phyloP scores from a whole-genome alignment of 495 filamentous ascomycete genomes.

The Trichoderma parareesei region DNA sequence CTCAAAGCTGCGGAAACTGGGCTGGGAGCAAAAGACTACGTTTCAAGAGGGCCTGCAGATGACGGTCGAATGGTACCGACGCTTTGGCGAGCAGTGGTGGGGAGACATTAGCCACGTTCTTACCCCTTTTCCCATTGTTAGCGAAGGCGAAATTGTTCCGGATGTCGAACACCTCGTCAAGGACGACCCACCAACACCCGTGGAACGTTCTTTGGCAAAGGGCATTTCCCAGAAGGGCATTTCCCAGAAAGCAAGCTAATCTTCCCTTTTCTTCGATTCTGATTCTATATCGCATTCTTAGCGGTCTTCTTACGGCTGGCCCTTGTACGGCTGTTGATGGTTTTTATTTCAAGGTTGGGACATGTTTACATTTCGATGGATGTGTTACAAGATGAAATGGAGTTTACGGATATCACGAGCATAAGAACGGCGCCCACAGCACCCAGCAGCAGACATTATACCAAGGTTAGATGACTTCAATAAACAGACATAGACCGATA shows the following conservation, averaged over 20 bases:
- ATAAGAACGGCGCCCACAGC: slow-evolving; percentile 1
- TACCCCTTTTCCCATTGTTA: slow-evolving; percentile 49
- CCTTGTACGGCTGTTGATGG: background rate
- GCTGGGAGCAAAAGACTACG: slow-evolving; percentile 56
- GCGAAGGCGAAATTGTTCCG: slow-evolving; percentile 40
- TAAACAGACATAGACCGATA: background rate
- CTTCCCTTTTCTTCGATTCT: background rate
- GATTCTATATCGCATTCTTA: background rate
- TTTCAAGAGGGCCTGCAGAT: slow-evolving; percentile 53
- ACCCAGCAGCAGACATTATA: slow-evolving; percentile 4
- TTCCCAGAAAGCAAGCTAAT: background rate
- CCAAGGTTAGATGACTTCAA: slow-evolving; percentile 3
- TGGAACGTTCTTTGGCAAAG: background rate
- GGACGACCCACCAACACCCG: slow-evolving; percentile 29
- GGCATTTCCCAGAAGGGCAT: background rate
- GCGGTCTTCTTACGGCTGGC: background rate
- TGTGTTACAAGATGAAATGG: background rate
- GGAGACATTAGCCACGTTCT: slow-evolving; percentile 60
- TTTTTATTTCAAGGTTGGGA: background rate
- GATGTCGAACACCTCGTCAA: slow-evolving; percentile 37
- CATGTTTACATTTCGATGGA: background rate
- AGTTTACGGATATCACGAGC: slow-evolving; percentile 8
- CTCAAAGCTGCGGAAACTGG: slow-evolving; percentile 53
- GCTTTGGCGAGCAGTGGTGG: slow-evolving; percentile 60
- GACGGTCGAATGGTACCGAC: slow-evolving; percentile 66